phyloP scores from a whole-genome alignment of 768 basidiomycete species.

The Mycena sanguinolenta region DNA sequence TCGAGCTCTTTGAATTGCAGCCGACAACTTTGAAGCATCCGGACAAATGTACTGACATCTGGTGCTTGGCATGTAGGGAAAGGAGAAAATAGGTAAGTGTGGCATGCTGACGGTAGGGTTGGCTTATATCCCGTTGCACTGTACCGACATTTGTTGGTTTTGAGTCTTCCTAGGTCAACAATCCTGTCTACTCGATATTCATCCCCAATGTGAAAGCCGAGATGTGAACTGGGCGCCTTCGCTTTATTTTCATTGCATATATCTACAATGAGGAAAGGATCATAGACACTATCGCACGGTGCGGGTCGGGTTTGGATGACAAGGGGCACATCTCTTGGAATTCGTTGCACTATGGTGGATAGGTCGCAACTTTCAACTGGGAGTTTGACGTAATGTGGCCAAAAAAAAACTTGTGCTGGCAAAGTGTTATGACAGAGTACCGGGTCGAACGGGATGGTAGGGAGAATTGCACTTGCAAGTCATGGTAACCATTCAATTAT shows the following conservation, averaged over 20 bases:
- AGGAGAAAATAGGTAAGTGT: constrained; percentile 43
- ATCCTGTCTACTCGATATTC: constrained; percentile 45
- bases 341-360: too few relatives aligned
- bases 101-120: constrained; percentile 43
- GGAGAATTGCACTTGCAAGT: too few relatives aligned
- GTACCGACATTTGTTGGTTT: background rate
- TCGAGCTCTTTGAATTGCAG: constrained; percentile 45
- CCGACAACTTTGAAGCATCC: constrained; percentile 43
- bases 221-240: constrained; percentile 45
- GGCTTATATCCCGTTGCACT: background rate
- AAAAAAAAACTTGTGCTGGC: too few relatives aligned
- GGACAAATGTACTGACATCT: constrained; percentile 38
- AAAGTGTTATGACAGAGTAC: too few relatives aligned
- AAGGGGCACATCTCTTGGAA: too few relatives aligned
- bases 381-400: too few relatives aligned
- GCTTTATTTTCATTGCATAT: constrained; percentile 46
- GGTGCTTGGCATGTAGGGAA: constrained; percentile 44
- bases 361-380: too few relatives aligned
- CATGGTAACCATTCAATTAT: too few relatives aligned
- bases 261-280: constrained; percentile 42
- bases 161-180: constrained; percentile 39
- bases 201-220: constrained; percentile 43
- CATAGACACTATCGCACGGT: constrained; percentile 18
- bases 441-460: too few relatives aligned
- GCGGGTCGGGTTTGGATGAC: too few relatives aligned